phyloP scores from a whole-genome alignment of 345 rosid genomes.

The Aethionema arabicum region DNA sequence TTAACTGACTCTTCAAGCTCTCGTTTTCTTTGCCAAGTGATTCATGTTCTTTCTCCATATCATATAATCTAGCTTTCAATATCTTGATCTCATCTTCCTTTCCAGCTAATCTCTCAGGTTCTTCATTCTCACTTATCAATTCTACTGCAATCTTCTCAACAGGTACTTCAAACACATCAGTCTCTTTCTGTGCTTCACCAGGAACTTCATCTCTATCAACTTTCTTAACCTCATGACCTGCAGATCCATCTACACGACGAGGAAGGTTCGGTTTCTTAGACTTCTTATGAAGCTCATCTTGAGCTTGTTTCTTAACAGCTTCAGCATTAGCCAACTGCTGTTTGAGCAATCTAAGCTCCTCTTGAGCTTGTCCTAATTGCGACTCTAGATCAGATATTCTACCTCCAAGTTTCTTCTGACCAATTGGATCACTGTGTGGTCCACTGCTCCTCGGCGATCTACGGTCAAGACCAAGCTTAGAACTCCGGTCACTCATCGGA shows the following conservation, averaged over 20 bases:
- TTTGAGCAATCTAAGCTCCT: conserved; percentile 73
- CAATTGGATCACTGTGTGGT: conserved; percentile 53
- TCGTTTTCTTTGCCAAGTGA: conserved; percentile 50
- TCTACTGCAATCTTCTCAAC: conserved; percentile 45
- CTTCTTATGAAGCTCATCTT: conserved; percentile 57
- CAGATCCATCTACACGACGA: conserved; percentile 22
- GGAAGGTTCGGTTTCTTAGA: conserved; percentile 41
- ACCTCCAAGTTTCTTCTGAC: conserved; percentile 79
- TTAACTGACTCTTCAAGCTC: conserved; percentile 54
- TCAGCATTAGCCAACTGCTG: conserved; percentile 73
- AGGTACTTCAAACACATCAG: conserved; percentile 74
- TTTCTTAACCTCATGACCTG: conserved; percentile 24
- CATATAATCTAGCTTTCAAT: conserved; percentile 56
- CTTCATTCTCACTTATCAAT: conserved; percentile 24
- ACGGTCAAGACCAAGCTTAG: conserved; percentile 61
- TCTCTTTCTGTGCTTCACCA: conserved; percentile 50
- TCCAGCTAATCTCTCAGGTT: conserved; percentile 39
- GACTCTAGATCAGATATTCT: conserved; percentile 84
- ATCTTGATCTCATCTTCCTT: conserved; percentile 55
- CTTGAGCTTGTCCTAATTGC: conserved; percentile 94
- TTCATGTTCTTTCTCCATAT: conserved; percentile 57
- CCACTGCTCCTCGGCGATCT: conserved; percentile 70
- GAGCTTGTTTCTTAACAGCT: conserved; percentile 82
- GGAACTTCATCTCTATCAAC: conserved; percentile 43
- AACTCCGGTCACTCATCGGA: conserved; percentile 58